Conservation (phyloP, 306 rosid species). For the Quercus ilex region DNA sequence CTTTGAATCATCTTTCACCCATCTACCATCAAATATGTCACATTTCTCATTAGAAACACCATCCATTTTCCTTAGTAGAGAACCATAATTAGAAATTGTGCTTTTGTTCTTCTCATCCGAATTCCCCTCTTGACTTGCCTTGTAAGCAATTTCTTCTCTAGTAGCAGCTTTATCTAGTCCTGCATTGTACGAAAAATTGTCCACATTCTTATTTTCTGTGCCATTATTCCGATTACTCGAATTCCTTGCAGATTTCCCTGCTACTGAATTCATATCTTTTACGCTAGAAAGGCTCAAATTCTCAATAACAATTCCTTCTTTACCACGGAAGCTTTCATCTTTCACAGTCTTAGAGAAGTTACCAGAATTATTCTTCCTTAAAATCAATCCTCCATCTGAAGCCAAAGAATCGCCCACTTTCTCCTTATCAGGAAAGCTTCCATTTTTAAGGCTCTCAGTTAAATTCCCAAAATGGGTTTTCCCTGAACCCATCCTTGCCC, state of each 20-base stretch:
- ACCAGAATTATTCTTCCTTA: neutral
- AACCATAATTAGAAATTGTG: neutral
- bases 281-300: conserved; percentile 17
- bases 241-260: conserved; percentile 5
- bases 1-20: conserved; percentile 81
- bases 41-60: conserved; percentile 42
- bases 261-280: conserved; percentile 9
- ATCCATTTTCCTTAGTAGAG: conserved; percentile 13
- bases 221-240: conserved; percentile 14
- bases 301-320: conserved; percentile 11
- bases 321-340: conserved; percentile 28
- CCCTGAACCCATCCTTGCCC: conserved; percentile 9
- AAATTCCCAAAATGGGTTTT: conserved; percentile 24
- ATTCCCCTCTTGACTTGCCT: conserved; percentile 2
- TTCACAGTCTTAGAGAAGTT: conserved; percentile 16
- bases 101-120: conserved; percentile 19
- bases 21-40: conserved; percentile 67
- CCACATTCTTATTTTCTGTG: conserved; percentile 9
- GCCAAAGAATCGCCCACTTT: neutral
- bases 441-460: conserved; percentile 19
- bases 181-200: conserved; percentile 11
- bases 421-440: conserved; percentile 23
- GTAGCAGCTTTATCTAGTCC: neutral
- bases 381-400: neutral
- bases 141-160: neutral